These are phyloP conservation scores for Globisporangium cylindrosporum DNA, from an alignment of 352 stramenopile genomes.

Conservation along the genomic window DNA sequence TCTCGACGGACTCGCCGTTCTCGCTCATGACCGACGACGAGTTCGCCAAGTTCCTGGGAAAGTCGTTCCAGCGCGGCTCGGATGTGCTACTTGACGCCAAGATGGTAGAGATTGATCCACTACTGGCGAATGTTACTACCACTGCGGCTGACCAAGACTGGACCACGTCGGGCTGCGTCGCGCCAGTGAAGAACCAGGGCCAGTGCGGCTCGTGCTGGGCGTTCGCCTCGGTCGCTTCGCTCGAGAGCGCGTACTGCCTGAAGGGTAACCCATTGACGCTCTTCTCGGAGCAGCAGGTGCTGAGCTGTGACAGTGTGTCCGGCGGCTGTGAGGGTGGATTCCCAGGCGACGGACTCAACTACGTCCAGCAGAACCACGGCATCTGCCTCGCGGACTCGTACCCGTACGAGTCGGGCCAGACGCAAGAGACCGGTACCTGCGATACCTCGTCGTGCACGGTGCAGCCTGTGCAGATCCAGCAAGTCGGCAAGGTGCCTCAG, in stretches of 20 bases:
- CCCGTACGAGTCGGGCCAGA: slow-evolving; percentile 71
- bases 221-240: slow-evolving; percentile 91
- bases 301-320: slow-evolving; percentile 86
- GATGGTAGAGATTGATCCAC: background rate
- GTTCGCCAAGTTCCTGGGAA: slow-evolving; percentile 50
- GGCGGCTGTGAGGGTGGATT: slow-evolving; percentile 89
- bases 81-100: slow-evolving; percentile 2
- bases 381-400: slow-evolving; percentile 78
- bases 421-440: slow-evolving; percentile 31
- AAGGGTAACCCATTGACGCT: slow-evolving; percentile 60
- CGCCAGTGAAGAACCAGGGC: slow-evolving; percentile 94
- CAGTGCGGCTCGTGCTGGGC: slow-evolving; percentile 97
- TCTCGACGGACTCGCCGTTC: slow-evolving; percentile 71
- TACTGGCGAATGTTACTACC: slow-evolving; percentile 13
- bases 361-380: slow-evolving; percentile 76
- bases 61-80: slow-evolving; percentile 32
- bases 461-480: slow-evolving; percentile 31
- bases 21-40: slow-evolving; percentile 70
- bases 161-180: slow-evolving; percentile 57
- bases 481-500: slow-evolving; percentile 62
- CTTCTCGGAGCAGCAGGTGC: slow-evolving; percentile 92
- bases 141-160: slow-evolving; percentile 43
- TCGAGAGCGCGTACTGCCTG: slow-evolving; percentile 91
- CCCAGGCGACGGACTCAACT: slow-evolving; percentile 86
- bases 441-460: slow-evolving; percentile 28